Base-by-base conservation (phyloP, 169 alveolate species). In the Plasmodium yoelii region DNA sequence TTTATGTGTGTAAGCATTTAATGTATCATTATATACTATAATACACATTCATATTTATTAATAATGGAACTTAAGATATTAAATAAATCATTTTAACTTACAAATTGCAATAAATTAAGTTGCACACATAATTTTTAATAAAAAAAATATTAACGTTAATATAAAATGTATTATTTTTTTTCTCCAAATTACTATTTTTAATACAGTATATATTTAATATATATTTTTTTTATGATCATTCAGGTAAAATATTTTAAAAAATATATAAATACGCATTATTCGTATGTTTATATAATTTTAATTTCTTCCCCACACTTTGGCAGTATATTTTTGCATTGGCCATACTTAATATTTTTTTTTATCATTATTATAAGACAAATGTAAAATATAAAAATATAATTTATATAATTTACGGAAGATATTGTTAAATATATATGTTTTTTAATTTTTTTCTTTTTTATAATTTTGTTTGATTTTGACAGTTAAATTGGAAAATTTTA, bases 341-440 rank as follows among this genome's bases (percentile, higher is more conserved):
- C 22, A 51, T 51, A 51, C 18, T 34, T 34, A 34, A 67, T 44
- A 67, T 61, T 1, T 12, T 61, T 28, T 26, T 61, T 12, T 61
- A 12, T 61, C 39, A 42, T 39, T 56, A 65, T 61, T 65, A 60
- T 67, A 51, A 74, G 88, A 74, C 88, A 74, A 34, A 67, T 57
- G 44, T 61, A 51, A 63, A 74, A 26, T 34, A 13, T 49, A 13
- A 65, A 74, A 74, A 19, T 49, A 51, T 61, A 18, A 5, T 10
- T 65, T 46, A 22, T 47, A 61, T 39, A 18, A 60, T 51, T 60
- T 42, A 34, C 56, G 46, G 34, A 42, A 22, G 49, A 15, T 51
- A 74, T 42, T 65, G 34, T 61, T 74, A 74, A 74, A 74, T 26
- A 61, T 61, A 49, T 19, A 53, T 57, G 42, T 34, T 34, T 34